phyloP scores from a whole-genome alignment of 805 yeast species.

The Starmerella vitae region DNA sequence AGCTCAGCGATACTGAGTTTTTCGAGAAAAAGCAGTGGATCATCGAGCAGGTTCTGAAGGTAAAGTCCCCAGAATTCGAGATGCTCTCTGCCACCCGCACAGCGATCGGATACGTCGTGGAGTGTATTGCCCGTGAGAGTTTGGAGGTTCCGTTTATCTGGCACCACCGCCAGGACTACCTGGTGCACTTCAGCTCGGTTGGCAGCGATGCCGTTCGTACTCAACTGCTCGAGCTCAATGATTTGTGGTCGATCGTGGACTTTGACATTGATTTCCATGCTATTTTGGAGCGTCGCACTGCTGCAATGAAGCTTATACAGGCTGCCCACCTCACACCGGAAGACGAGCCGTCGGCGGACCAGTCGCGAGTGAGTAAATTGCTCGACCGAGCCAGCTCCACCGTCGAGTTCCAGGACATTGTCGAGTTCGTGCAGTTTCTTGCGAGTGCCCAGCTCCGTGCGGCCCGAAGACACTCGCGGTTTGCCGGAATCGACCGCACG shows the following conservation, averaged over 20 bases:
- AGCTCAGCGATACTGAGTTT: constrained; percentile 52
- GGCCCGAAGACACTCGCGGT: constrained; percentile 32
- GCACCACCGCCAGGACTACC: constrained; percentile 86
- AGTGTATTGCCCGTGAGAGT: constrained; percentile 62
- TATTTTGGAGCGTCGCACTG: constrained; percentile 55
- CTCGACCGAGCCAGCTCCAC: constrained; percentile 37
- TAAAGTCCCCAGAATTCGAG: constrained; percentile 37
- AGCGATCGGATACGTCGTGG: constrained; percentile 56
- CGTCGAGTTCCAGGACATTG: constrained; percentile 74
- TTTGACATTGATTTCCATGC: constrained; percentile 84
- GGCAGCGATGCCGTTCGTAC: constrained; percentile 34
- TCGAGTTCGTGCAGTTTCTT: constrained; percentile 66
- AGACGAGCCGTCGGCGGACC: neutral
- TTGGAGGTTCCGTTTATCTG: constrained; percentile 91
- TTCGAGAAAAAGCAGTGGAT: constrained; percentile 70
- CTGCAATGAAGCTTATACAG: constrained; percentile 38
- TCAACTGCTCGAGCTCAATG: constrained; percentile 47
- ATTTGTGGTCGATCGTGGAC: constrained; percentile 80
- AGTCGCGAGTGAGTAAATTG: neutral
- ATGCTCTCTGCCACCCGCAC: constrained; percentile 36
- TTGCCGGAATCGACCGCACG: constrained; percentile 33
- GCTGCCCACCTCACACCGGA: neutral
- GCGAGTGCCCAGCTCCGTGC: constrained; percentile 40
- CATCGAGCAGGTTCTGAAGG: constrained; percentile 44
- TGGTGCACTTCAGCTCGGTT: constrained; percentile 38